Conservation (phyloP, 2,329 filamentous ascomycete species). For the Thelonectria discophora region DNA sequence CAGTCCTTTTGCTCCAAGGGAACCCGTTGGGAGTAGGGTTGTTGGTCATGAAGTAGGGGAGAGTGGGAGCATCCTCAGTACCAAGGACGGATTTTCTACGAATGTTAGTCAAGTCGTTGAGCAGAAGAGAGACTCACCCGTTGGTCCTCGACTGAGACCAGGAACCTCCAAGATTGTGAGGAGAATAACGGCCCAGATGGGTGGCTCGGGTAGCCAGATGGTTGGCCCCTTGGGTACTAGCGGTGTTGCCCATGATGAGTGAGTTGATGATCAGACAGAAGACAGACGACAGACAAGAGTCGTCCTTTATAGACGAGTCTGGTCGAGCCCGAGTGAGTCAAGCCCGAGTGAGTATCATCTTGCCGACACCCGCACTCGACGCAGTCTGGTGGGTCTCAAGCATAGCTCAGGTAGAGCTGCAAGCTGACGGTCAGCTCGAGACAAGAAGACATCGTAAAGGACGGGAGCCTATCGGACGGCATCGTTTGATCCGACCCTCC, state of each 20-base stretch:
- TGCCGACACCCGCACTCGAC: no score
- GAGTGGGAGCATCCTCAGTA: slow-evolving; percentile 48
- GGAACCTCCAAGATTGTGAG: slow-evolving; percentile 24
- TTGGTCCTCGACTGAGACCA: slow-evolving; percentile 36
- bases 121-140: slow-evolving; percentile 25
- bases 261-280: neutral
- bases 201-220: slow-evolving; percentile 22
- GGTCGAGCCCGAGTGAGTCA: no score
- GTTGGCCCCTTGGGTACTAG: slow-evolving; percentile 28
- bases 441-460: slow-evolving; percentile 8
- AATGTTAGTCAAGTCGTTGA: slow-evolving; percentile 19
- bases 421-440: slow-evolving; percentile 20
- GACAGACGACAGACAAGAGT: no score
- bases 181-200: slow-evolving; percentile 9
- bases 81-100: slow-evolving; percentile 52
- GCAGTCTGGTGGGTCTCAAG: slow-evolving; percentile 22
- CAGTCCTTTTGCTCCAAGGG: slow-evolving; percentile 60
- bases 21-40: slow-evolving; percentile 59
- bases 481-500: slow-evolving; percentile 17
- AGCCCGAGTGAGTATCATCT: no score
- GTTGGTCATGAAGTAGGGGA: slow-evolving; percentile 57
- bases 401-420: slow-evolving; percentile 24
- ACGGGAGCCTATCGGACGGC: slow-evolving; percentile 17
- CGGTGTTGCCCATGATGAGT: slow-evolving; percentile 35
- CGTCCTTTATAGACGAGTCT: no score